Conservation (phyloP, 2,329 filamentous ascomycete species). For the Fonsecaea erecta region DNA sequence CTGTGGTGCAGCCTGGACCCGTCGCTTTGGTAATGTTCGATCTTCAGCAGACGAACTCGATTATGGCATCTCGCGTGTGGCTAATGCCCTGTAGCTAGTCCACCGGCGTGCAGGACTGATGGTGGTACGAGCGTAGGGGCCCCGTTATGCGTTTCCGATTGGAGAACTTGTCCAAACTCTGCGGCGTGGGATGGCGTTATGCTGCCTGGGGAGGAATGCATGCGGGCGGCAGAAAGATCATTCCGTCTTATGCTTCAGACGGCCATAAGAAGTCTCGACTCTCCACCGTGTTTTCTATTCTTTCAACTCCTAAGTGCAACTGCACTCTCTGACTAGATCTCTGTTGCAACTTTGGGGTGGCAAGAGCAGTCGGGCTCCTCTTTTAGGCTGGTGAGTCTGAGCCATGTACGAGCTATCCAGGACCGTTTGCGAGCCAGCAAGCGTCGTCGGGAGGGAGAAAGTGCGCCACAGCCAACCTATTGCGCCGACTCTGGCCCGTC, state of each 20-base stretch:
- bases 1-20: neutral
- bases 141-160: neutral
- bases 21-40: slow-evolving; percentile 18
- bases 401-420: neutral
- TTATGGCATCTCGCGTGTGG: slow-evolving; percentile 15
- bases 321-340: neutral
- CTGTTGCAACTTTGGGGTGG: neutral
- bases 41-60: slow-evolving; percentile 2
- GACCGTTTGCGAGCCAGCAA: neutral
- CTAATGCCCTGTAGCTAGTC: neutral
- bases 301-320: neutral
- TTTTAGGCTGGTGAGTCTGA: neutral
- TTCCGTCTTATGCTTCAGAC: slow-evolving; percentile 5
- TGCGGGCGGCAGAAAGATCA: neutral
- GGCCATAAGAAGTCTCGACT: slow-evolving; percentile 13
- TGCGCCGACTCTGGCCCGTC: neutral
- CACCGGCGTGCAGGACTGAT: neutral
- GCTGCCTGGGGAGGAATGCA: neutral
- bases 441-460: neutral
- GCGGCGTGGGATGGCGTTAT: slow-evolving; percentile 1
- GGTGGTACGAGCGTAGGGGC: neutral
- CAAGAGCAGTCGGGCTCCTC: neutral
- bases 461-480: neutral
- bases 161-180: neutral
- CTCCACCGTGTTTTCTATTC: slow-evolving; percentile 6